Base-by-base conservation (phyloP, 129 eudicot genomes). In the Smallanthus sonchifolius region DNA sequence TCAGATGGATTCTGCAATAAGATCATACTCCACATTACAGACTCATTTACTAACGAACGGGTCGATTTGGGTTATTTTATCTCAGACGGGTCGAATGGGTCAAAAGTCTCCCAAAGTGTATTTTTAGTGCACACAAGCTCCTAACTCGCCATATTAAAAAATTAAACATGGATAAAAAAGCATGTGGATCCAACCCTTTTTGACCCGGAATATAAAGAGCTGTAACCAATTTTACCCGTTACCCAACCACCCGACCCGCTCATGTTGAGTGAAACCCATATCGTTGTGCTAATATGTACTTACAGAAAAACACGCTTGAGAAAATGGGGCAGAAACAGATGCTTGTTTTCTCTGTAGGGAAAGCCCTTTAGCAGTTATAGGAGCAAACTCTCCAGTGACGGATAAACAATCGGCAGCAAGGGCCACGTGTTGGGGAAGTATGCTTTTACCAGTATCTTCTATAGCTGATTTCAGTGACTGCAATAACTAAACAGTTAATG, bases 261-360 rank as follows among this genome's bases (percentile, higher is more conserved):
- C 37, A 49, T 32, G 3, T 34, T 30, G 28, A 35, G 34, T 6
- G 17, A 20, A 54, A 16, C 6, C 16, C 75, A 48, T 30, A n/a
- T 10, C 17, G 13, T 19, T 8, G 7, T 4, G 36, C 36, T 30
- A 20, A 63, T 4, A 54, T 44, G 9, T 67, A 90, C 96, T 78
- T 64, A 94, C 98, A 24, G 86, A 65, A 76, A 88, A 86, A 84
- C 97, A 90, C 0, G 98, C 98, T 82, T 86, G 96, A 52, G 56
- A 56, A 65, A 94, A 90, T 7, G 98, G 98, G 8, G 98, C 83
- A 36, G 90, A 79, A 62, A 83, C 74, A 38, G 86, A 78, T 37
- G 84, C 70, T 28, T 67, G 86, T 67, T 84, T 86, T 79, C 96
- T 90, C 75, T 88, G 97, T 10, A 76, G 68, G 0, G 90, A 79